These are phyloP conservation scores for Flaveria sonorensis DNA, from an alignment of 129 eudicot species.

Conservation along the genomic window DNA sequence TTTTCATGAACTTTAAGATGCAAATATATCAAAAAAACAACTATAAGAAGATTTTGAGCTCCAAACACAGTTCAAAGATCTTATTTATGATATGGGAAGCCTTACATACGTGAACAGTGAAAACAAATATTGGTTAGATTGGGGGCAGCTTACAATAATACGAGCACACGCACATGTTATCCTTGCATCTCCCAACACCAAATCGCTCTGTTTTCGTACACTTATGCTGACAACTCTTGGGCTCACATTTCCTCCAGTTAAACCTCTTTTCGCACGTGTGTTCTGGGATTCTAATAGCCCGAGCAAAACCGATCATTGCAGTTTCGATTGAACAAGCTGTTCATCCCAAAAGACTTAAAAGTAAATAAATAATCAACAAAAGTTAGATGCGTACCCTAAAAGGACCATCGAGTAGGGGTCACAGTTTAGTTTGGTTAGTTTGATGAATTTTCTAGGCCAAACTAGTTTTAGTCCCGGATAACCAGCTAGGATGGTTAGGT, in stretches of 20 bases:
- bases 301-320: conserved; percentile 20
- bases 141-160: conserved; percentile 55
- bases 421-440: too few relatives aligned
- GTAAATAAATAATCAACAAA: background rate
- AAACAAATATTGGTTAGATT: conserved; percentile 20
- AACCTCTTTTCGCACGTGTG: conserved; percentile 41
- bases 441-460: too few relatives aligned
- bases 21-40: background rate
- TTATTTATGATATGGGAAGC: conserved; percentile 17
- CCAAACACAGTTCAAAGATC: conserved; percentile 15
- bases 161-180: conserved; percentile 48
- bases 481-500: too few relatives aligned
- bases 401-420: background rate
- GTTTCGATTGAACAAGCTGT: conserved; percentile 28
- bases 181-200: conserved; percentile 48
- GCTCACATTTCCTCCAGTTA: conserved; percentile 34
- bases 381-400: background rate
- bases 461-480: too few relatives aligned
- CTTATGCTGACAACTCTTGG: conserved; percentile 33
- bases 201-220: conserved; percentile 47
- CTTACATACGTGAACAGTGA: conserved; percentile 18
- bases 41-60: conserved; percentile 1
- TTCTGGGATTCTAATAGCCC: conserved; percentile 50
- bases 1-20: conserved; percentile 18
- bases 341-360: background rate